Base-by-base conservation (phyloP, 495 filamentous ascomycete genomes). In the Tuber magnatum region DNA sequence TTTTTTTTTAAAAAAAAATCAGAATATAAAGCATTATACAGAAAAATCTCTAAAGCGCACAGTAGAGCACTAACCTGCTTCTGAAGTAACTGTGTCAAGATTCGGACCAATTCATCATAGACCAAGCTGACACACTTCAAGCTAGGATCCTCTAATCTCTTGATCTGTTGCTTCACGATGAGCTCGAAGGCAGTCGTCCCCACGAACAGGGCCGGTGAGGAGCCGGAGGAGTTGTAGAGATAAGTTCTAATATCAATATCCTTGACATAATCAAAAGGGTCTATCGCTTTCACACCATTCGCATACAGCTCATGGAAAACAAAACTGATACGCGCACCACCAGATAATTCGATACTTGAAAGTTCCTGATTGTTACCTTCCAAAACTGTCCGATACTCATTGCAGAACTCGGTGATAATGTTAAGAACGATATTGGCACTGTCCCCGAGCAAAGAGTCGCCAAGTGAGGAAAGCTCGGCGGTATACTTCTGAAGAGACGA, bases 91-190 rank as follows among this genome's bases (percentile, higher is more conserved):
- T 97, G 92, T 32, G 91, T 89, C 65, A 99, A 90, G 79, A 99
- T 98, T 78, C 96, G 92, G 75, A 98, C 94, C 76, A 99, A 86
- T 86, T 99, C 96, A 84, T 99, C 96, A 81, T 97, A 99, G 20
- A 99, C 94, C 72, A 99, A 87, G 46, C 92, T 94, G 65, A 95
- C 94, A 87, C 96, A 99, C 86, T 97, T 98, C 83, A 96, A 84
- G 84, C 93, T 97, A 42, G 96, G 96, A 74, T 99, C 96, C 84
- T 99, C 96, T 70, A 99, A 84, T 69, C 96, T 89, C 88, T 91
- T 96, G 84, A 99, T 99, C 83, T 99, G 93, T 83, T 97, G 92
- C 88, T 98, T 99, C 78, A 98, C 96, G 79, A 99, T 97, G 71
- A 97, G 87, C 83, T 99, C 96, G 75, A 99, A 99, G 5, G 96